phyloP scores from a whole-genome alignment of 768 basidiomycete genomes.

The Dendrothele bispora region DNA sequence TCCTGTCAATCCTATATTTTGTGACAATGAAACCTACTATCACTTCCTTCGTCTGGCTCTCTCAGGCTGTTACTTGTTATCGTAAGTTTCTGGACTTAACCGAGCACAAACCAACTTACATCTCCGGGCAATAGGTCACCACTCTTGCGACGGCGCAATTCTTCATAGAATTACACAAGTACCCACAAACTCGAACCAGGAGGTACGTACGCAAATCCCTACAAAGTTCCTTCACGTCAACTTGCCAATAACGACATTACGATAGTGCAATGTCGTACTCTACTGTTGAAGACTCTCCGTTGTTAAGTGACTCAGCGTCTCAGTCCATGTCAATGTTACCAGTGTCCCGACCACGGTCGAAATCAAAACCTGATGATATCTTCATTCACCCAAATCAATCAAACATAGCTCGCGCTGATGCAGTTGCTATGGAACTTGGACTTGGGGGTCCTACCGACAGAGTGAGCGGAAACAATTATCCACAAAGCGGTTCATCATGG shows the following conservation, averaged over 20 bases:
- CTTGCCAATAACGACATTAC: too few species aligned
- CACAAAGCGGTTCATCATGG: slow-evolving; percentile 42
- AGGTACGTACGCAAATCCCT: background rate
- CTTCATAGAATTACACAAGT: slow-evolving; percentile 42
- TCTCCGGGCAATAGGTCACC: slow-evolving; percentile 41
- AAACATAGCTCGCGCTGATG: slow-evolving; percentile 67
- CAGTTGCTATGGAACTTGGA: slow-evolving; percentile 55
- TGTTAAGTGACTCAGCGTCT: background rate
- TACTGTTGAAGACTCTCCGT: slow-evolving; percentile 7
- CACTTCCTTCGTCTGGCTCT: too few species aligned
- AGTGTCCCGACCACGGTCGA: slow-evolving; percentile 41
- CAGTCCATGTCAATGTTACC: slow-evolving; percentile 9
- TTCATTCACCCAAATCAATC: slow-evolving; percentile 65
- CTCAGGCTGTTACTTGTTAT: slow-evolving; percentile 49
- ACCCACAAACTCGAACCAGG: background rate
- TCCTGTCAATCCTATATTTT: background rate
- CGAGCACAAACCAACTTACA: background rate
- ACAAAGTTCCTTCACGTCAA: background rate
- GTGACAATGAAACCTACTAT: too few species aligned
- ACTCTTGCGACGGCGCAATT: slow-evolving; percentile 61
- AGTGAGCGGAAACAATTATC: slow-evolving; percentile 37
- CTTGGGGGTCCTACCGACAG: slow-evolving; percentile 48
- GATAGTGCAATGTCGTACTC: slow-evolving; percentile 4
- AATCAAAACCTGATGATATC: slow-evolving; percentile 56
- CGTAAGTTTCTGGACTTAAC: slow-evolving; percentile 30